phyloP scores from a whole-genome alignment of 202 grass and related monocot genomes.

The Schoenoplectus triqueter region DNA sequence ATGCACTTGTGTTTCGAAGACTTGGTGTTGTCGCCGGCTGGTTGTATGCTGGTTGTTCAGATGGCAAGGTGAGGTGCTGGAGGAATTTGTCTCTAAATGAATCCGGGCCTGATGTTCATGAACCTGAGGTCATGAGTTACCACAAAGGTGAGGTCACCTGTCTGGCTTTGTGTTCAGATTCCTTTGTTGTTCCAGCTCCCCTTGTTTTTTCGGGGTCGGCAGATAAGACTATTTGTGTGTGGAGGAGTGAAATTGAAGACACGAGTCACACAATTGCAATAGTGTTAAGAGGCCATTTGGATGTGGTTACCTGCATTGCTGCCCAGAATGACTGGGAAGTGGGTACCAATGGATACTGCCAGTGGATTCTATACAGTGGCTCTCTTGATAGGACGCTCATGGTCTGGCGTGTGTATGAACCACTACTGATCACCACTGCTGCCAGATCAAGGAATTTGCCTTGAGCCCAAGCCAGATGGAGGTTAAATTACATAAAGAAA shows the following conservation, averaged over 20 bases:
- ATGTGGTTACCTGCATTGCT: conserved; percentile 42
- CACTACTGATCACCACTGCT: neutral
- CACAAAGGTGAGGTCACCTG: conserved; percentile 43
- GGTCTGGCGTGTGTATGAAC: conserved; percentile 47
- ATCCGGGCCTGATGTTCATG: neutral
- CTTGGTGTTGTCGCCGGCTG: too few species aligned
- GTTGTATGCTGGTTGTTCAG: too few species aligned
- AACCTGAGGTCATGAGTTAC: conserved; percentile 30
- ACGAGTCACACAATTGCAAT: conserved; percentile 15
- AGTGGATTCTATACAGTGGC: conserved; percentile 46
- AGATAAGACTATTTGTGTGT: conserved; percentile 47
- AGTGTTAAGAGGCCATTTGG: conserved; percentile 41
- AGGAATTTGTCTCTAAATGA: too few species aligned
- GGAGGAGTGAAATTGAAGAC: conserved; percentile 18
- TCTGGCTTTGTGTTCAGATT: conserved; percentile 33
- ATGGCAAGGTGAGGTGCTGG: conserved; percentile 29
- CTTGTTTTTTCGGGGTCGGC: conserved; percentile 45
- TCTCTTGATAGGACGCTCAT: conserved; percentile 46
- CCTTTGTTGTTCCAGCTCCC: too few species aligned
- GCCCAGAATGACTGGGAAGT: neutral
- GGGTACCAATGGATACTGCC: too few species aligned
- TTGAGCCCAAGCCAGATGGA: too few species aligned
- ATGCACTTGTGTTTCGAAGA: too few species aligned
- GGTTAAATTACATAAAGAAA: neutral
- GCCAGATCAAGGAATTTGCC: too few species aligned